These are phyloP conservation scores for Chloris gayana DNA, from an alignment of 176 grass and related monocot genomes.

Conservation along the genomic window DNA sequence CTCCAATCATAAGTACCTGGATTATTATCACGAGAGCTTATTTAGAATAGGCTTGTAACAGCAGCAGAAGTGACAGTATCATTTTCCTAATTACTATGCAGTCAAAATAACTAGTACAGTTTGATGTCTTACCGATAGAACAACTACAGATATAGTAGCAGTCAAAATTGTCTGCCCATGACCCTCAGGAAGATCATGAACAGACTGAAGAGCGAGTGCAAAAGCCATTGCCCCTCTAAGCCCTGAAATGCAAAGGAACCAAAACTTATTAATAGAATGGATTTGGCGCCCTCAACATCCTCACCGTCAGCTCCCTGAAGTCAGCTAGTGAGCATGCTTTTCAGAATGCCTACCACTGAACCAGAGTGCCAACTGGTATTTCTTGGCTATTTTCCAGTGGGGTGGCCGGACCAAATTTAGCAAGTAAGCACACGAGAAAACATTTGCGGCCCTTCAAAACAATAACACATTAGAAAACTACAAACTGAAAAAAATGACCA, in stretches of 20 bases:
- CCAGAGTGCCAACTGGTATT: conserved; percentile 92
- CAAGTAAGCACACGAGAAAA: conserved; percentile 84
- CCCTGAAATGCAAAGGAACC: conserved; percentile 39
- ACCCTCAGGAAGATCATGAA: conserved; percentile 89
- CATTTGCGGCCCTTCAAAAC: conserved; percentile 85
- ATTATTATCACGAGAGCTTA: neutral
- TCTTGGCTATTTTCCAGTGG: conserved; percentile 64
- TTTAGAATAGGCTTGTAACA: neutral
- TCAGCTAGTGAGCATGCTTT: conserved; percentile 15
- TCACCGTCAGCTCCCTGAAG: too few species aligned
- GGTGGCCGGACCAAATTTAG: conserved; percentile 73
- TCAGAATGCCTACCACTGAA: conserved; percentile 66
- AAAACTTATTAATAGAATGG: neutral
- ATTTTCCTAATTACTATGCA: neutral
- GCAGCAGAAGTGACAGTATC: neutral
- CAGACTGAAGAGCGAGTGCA: conserved; percentile 90
- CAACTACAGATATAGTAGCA: conserved; percentile 84
- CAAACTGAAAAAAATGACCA: conserved; percentile 20
- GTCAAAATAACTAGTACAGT: too few species aligned
- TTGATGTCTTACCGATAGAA: conserved; percentile 62
- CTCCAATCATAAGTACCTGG: conserved; percentile 81
- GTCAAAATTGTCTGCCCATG: conserved; percentile 90
- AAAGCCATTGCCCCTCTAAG: conserved; percentile 97
- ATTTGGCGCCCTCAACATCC: too few species aligned
- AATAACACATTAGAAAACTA: conserved; percentile 62